Evolutionary conservation across 75 land plant genomes (phyloP), one percentile per base, ranked within the genome.

Genomic region (Pinus taeda): DNA sequence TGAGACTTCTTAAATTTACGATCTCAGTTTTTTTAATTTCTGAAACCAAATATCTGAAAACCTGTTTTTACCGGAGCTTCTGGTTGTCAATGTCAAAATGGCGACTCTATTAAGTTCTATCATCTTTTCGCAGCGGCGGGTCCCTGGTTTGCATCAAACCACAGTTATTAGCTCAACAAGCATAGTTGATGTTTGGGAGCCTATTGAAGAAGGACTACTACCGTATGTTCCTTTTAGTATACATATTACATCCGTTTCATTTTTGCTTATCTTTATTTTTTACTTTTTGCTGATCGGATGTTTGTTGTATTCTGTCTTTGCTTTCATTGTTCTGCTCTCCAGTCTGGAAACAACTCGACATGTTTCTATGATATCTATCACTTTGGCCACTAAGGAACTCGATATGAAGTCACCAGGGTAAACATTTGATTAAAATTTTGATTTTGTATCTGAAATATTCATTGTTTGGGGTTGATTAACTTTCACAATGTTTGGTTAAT

Each of bases 171-270:
- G 96, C 65, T 95, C 98, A 57, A 71, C 88, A 17, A 92, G 90
- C 85, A 91, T 95, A 61, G 93, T 93, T 60, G 98, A 95, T 85
- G 76, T 83, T 2, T 95, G 95, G 95, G 93, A 93, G 73, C 98
- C 98, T 60, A 90, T 95, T 74, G 98, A 95, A 77, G 98, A 95
- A 66, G 98, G 98, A 15, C 95, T 93, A 82, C 79, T 90, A 20
- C 92, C 92, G 94, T 94, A 85, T 82, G 94, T 82, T 33, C 73
- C 57, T 21, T 30, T 26, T 1, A 9, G 55, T 49, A 9, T 11
- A 9, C 11, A 49, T 20, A 55, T 22, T 15, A 60, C 15, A 11
- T 37, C 24, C 6, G 60, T 20, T 7, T 49, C 36, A 57, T 53
- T 15, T 6, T 75, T 29, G 15, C 15, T 26, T 26, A 26, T 26